Base-by-base conservation (phyloP, 2,329 filamentous ascomycete genomes). In the Neurospora crassa region DNA sequence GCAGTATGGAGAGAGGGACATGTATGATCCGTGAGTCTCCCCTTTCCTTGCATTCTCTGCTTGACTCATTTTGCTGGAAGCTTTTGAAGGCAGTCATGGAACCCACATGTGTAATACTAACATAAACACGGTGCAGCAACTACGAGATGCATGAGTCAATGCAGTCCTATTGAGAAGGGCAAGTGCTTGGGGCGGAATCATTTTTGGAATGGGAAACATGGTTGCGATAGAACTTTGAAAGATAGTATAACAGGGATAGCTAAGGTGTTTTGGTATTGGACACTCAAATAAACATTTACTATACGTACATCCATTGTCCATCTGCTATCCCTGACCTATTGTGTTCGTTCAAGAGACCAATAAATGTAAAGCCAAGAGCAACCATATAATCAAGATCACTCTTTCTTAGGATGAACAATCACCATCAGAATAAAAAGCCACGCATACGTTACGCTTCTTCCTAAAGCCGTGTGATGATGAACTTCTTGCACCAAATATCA, bases 1-100 rank as follows among this genome's bases (percentile, higher is more conserved):
- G 75, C 88, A 90, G 79, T 90, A 91, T 79, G 83, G 84, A 67
- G 75, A 78, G 41, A 76, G 79, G 71, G 82, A 87, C 47, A 77
- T 87, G 77, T 90, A 86, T 76, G 82, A 90, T 80, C 88, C 88
- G 85, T 87, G 78, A 82, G 85, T 84, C 6, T n/a, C 11, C 20
- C 20, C 24, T 34, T 2, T 68, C 14, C 10, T 20, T 63, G 5
- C 43, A 45, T 45, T 12, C 10, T 20, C 10, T 20, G 43, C 4
- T 45, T 20, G 43, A 18, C 18, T 45, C 2, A 34, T 12, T 42
- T 8, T 29, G 8, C 18, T 45, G 43, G 43, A 59, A 59, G 34
- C 11, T 18, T 53, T 18, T 5, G 16, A 24, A 37, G 69, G 24
- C 53, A 29, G 68, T 14, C 47, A 3, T 53, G 12, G 20, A 53